Evolutionary conservation across 1,139 yeast genomes (phyloP).

Genomic region (Geotrichum candidum): DNA sequence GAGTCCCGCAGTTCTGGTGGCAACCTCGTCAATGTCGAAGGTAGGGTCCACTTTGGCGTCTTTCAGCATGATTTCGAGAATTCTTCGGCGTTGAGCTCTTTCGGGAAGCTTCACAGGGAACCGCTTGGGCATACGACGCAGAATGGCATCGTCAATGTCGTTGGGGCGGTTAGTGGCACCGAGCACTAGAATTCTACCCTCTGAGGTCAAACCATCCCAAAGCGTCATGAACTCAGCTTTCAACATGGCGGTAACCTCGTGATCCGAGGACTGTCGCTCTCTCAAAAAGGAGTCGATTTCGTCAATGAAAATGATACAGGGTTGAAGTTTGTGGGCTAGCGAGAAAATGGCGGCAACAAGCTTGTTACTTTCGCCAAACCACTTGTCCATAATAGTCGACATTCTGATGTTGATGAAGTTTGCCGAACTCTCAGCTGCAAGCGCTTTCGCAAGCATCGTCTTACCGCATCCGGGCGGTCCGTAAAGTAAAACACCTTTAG

Average conservation of each 20-base stretch:
- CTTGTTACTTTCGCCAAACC: slow-evolving; percentile 97
- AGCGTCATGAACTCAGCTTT: slow-evolving; percentile 97
- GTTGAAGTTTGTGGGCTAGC: slow-evolving; percentile 82
- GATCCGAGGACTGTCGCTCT: slow-evolving; percentile 79
- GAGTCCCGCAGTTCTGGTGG: slow-evolving; percentile 60
- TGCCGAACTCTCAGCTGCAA: slow-evolving; percentile 89
- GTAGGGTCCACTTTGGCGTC: slow-evolving; percentile 51
- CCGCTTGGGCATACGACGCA: slow-evolving; percentile 88
- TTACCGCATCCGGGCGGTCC: slow-evolving; percentile 99
- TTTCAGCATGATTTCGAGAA: slow-evolving; percentile 57
- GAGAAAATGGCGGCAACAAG: slow-evolving; percentile 91
- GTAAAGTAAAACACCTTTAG: slow-evolving; percentile 85
- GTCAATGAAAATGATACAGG: slow-evolving; percentile 91
- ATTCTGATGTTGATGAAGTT: slow-evolving; percentile 85
- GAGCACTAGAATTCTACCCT: slow-evolving; percentile 76
- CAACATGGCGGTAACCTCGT: slow-evolving; percentile 90
- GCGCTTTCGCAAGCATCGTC: slow-evolving; percentile 94
- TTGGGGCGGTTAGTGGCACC: slow-evolving; percentile 94
- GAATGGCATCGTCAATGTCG: slow-evolving; percentile 88
- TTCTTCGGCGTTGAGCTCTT: slow-evolving; percentile 59
- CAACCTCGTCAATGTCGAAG: slow-evolving; percentile 60
- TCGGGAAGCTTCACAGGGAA: slow-evolving; percentile 76
- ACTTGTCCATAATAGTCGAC: slow-evolving; percentile 94
- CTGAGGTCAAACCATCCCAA: slow-evolving; percentile 85
- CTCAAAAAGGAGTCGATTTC: slow-evolving; percentile 93